These are phyloP conservation scores for Eucalyptus tenuipes DNA, from an alignment of 345 rosid species.

Conservation along the genomic window DNA sequence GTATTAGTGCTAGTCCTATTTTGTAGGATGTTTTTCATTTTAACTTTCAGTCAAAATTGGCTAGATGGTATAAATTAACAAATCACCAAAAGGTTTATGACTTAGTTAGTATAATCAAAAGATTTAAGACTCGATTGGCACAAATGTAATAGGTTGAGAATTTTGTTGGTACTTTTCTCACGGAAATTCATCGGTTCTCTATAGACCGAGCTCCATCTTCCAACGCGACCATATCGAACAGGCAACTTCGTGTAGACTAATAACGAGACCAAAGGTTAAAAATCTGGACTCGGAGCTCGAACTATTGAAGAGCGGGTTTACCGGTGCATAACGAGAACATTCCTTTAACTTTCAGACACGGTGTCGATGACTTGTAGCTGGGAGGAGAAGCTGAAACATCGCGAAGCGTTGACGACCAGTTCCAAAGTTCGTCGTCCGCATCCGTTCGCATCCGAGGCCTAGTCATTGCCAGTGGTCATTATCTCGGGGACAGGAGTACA, in stretches of 20 bases:
- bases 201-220: not conserved
- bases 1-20: accelerated
- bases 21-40: accelerated
- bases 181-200: not conserved
- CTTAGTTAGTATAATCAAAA: accelerated
- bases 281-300: not conserved
- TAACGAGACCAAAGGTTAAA: not conserved
- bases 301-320: not conserved
- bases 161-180: too few species aligned
- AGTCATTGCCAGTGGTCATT: not conserved
- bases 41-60: too few species aligned
- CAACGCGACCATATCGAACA: not conserved
- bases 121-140: accelerated
- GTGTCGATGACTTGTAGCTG: not conserved
- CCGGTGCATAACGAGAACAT: not conserved
- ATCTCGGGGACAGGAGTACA: not conserved
- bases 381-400: not conserved
- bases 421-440: not conserved
- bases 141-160: accelerated
- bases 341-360: not conserved
- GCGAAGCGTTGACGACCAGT: not conserved
- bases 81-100: too few species aligned
- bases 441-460: not conserved
- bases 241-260: not conserved
- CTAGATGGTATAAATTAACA: accelerated